Evolutionary conservation across 2,329 filamentous ascomycete genomes (phyloP).

Genomic region (Aureobasidium sp.): DNA sequence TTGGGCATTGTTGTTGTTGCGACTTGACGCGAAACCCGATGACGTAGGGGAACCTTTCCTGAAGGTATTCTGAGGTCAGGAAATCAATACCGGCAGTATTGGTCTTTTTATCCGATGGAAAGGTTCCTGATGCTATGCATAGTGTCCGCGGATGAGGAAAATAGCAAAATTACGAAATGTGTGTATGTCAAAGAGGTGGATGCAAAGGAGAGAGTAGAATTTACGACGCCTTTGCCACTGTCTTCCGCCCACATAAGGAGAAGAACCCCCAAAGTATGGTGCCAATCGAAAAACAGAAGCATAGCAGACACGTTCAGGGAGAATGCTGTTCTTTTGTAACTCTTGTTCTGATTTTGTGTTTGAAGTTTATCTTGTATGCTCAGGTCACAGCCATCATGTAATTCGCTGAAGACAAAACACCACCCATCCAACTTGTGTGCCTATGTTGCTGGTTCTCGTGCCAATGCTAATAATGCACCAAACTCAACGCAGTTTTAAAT

Average conservation of each 20-base stretch:
- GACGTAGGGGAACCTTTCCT: not conserved
- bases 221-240: slow-evolving; percentile 1
- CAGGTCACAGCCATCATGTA: not conserved
- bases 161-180: not conserved
- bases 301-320: not conserved
- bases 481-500: not conserved
- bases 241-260: not conserved
- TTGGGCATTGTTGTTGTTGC: slow-evolving; percentile 33
- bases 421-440: not conserved
- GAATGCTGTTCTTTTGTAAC: not conserved
- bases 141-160: not conserved
- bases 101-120: not conserved
- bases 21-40: not conserved
- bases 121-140: not conserved
- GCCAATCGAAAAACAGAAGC: not conserved
- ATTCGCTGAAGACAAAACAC: not conserved
- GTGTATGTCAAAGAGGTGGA: not conserved
- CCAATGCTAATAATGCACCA: not conserved
- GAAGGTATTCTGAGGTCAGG: not conserved
- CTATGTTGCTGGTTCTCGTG: not conserved
- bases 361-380: not conserved
- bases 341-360: not conserved
- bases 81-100: not conserved
- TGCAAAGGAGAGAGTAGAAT: not conserved
- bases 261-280: not conserved